phyloP scores from a whole-genome alignment of 306 rosid species.

The Pyrus communis region DNA sequence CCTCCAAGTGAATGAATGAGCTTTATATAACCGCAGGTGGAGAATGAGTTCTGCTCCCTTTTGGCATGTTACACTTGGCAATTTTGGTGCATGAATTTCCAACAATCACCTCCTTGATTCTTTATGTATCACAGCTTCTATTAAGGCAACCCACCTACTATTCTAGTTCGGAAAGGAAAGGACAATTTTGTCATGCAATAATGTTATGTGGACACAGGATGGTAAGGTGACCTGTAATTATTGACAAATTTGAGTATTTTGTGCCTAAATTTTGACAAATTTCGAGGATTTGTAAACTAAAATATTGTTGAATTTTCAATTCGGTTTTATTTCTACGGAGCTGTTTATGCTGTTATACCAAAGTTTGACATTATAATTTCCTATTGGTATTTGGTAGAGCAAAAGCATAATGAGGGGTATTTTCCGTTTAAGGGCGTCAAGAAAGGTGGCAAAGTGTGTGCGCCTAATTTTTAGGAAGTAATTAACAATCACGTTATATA shows the following conservation, averaged over 20 bases:
- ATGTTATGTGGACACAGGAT: neutral
- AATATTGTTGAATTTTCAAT: neutral
- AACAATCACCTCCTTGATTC: neutral
- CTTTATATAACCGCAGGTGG: neutral
- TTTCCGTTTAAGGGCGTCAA: neutral
- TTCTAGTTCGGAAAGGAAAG: neutral
- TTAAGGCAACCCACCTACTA: neutral
- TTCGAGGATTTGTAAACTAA: neutral
- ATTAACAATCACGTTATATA: neutral
- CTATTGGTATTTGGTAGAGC: neutral
- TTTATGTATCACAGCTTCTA: neutral
- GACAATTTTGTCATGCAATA: neutral
- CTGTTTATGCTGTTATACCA: slow-evolving; percentile 3
- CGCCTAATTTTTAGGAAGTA: neutral
- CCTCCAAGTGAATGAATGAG: neutral
- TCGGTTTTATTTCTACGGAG: neutral
- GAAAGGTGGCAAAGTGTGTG: neutral
- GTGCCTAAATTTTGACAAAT: neutral
- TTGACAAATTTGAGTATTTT: neutral
- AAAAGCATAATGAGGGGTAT: neutral
- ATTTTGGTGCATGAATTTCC: neutral
- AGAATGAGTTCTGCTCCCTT: neutral
- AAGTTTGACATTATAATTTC: slow-evolving; percentile 1
- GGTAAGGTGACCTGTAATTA: neutral
- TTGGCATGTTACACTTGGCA: neutral